Base-by-base conservation (phyloP, 2,329 filamentous ascomycete genomes). In the Verticillium albo-atrum region DNA sequence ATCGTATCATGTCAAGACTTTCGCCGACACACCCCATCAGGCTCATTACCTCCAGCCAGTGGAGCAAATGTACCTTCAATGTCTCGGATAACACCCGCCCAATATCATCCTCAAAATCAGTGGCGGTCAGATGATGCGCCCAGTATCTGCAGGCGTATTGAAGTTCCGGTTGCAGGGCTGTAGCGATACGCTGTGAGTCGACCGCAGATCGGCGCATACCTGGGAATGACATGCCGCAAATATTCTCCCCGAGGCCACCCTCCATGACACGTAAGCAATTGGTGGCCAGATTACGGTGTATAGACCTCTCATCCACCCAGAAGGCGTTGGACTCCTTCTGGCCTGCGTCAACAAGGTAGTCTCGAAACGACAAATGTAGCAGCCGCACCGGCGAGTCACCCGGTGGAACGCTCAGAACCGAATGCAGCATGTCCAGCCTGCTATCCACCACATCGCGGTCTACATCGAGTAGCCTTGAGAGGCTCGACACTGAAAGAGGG, bases 71-170 rank as follows among this genome's bases (percentile, higher is more conserved):
- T 15, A 61, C 10, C 14, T 66, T 60, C 4, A 80, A 64, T 61
- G 80, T 80, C 1, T 56, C 1, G 56, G 76, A 62, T 6, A 70
- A 67, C 27, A 64, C 25, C 53, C 68, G 66, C 26, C 63, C 59
- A 62, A 73, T 66, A 61, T 56, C 61, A 55, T 70, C 67, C 53
- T 62, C 62, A 56, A 59, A 32, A 54, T 60, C 62, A 62, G 68
- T 69, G 35, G 68, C 58, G 61, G 68, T 60, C 12, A 67, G 58
- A 57, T 78, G 75, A n/a, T 71, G 59, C 1, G 68, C 64, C 75
- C 74, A 79, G 65, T 78, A 77, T 12, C 65, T 66, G 65, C 72
- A 75, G 15, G 73, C 74, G 67, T 79, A 80, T 60, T 68, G 69
- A 6, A 77, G 27, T 9, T 72, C 66, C 6, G 65, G 56, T 4